phyloP scores from a whole-genome alignment of 192 early-diverging fungal species.

The Backusella parvicylindrica region DNA sequence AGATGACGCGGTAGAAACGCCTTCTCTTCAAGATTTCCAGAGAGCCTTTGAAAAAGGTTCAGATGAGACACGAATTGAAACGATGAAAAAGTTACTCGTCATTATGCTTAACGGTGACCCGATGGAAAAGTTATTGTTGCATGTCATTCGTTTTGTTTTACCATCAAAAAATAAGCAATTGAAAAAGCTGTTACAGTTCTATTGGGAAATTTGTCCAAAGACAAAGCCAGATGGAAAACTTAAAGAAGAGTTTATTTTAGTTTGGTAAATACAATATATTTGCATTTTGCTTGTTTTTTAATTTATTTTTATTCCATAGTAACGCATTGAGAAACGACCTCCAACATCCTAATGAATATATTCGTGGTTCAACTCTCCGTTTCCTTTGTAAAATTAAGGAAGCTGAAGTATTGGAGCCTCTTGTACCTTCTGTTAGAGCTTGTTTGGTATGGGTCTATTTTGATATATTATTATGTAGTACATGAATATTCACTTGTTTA shows the following conservation, averaged over 20 bases:
- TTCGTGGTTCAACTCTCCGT: conserved; percentile 89
- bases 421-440: conserved; percentile 81
- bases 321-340: conserved; percentile 94
- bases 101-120: conserved; percentile 94
- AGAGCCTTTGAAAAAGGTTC: conserved; percentile 85
- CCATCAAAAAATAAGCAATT: conserved; percentile 94
- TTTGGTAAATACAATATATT: conserved; percentile 58
- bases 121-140: conserved; percentile 87
- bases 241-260: conserved; percentile 93
- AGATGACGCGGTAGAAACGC: conserved; percentile 62
- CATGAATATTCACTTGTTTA: background rate
- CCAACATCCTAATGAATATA: conserved; percentile 98
- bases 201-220: conserved; percentile 98
- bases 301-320: conserved; percentile 37
- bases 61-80: conserved; percentile 89
- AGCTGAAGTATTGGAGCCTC: conserved; percentile 91
- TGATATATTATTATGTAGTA: background rate
- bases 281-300: background rate
- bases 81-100: conserved; percentile 91
- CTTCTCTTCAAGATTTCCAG: conserved; percentile 68
- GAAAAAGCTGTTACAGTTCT: conserved; percentile 95
- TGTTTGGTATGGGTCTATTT: conserved; percentile 63
- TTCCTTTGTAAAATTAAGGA: conserved; percentile 96
- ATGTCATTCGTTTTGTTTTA: conserved; percentile 97
- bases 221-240: conserved; percentile 86